A percentile compares a stretch with the other conserved stretches of the same genome.
phyloP scores from a whole-genome alignment of 2,329 filamentous ascomycete genomes.

The Lecanosticta acicola region DNA sequence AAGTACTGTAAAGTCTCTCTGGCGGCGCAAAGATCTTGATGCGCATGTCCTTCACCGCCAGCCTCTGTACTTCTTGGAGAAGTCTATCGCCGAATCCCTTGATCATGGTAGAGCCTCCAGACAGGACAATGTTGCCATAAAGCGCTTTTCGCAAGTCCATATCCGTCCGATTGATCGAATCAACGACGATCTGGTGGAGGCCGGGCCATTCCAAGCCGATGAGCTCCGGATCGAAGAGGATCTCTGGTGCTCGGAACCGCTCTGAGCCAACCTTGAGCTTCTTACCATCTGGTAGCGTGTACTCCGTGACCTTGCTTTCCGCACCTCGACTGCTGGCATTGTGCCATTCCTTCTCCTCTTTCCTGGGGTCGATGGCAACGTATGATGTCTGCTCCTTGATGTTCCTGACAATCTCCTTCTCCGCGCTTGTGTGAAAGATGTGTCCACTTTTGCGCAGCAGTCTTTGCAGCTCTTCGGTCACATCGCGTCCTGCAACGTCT shows the following conservation, averaged over 20 bases:
- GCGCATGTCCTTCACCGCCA: slow-evolving; percentile 97
- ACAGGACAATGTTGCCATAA: slow-evolving; percentile 95
- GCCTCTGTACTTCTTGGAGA: slow-evolving; percentile 81
- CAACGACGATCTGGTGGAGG: slow-evolving; percentile 95
- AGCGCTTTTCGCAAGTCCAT: slow-evolving; percentile 90
- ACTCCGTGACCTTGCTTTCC: slow-evolving; percentile 73
- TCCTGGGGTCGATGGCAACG: slow-evolving; percentile 81
- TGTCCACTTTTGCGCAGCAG: slow-evolving; percentile 87
- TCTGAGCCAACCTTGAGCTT: slow-evolving; percentile 92
- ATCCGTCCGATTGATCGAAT: slow-evolving; percentile 90
- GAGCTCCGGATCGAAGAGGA: slow-evolving; percentile 94
- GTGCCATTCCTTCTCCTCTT: slow-evolving; percentile 95
- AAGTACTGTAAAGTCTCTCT: slow-evolving; percentile 96
- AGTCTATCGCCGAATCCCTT: slow-evolving; percentile 94
- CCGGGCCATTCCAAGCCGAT: slow-evolving; percentile 96
- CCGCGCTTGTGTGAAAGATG: slow-evolving; percentile 93
- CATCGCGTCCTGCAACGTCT: slow-evolving; percentile 90
- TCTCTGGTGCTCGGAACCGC: slow-evolving; percentile 91
- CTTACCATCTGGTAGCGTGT: slow-evolving; percentile 84
- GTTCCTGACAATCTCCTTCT: slow-evolving; percentile 96
- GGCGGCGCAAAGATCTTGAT: slow-evolving; percentile 99
- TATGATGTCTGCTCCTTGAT: slow-evolving; percentile 97
- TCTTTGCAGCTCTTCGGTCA: slow-evolving; percentile 91
- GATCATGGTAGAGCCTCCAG: slow-evolving; percentile 89
- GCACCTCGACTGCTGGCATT: slow-evolving; percentile 57